These are phyloP conservation scores for Amborella trichopoda DNA, from an alignment of 164 flowering plant species.

Conservation along the genomic window DNA sequence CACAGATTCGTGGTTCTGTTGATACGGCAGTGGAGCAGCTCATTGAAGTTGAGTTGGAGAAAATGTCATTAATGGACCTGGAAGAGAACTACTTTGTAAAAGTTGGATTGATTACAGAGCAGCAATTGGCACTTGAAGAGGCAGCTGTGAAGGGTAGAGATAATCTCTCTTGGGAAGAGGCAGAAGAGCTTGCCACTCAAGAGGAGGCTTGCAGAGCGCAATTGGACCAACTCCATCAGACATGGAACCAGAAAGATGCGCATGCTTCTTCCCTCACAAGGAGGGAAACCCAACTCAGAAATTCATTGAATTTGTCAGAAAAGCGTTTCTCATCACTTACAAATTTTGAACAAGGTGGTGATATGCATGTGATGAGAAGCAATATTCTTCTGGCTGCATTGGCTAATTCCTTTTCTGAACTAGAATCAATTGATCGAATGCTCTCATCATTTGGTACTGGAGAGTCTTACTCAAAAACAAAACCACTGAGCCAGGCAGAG, in stretches of 20 bases:
- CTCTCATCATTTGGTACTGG: constrained; percentile 28
- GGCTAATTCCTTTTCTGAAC: constrained; percentile 54
- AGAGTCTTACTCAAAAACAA: constrained; percentile 16
- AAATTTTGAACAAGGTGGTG: constrained; percentile 29
- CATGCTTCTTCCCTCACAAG: constrained; percentile 46
- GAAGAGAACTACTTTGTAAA: constrained; percentile 75
- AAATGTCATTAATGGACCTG: constrained; percentile 56
- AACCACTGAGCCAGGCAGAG: constrained; percentile 23
- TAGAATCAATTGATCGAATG: constrained; percentile 54
- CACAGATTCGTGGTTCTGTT: constrained; percentile 73
- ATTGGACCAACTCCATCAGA: constrained; percentile 71
- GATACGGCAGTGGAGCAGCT: constrained; percentile 85
- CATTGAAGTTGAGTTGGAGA: constrained; percentile 66
- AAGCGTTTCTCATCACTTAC: constrained; percentile 42
- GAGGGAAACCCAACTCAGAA: constrained; percentile 50
- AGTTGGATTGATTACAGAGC: constrained; percentile 83
- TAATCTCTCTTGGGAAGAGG: constrained; percentile 97
- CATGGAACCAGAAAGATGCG: constrained; percentile 79
- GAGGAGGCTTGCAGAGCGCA: constrained; percentile 93
- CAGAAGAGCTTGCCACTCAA: constrained; percentile 94
- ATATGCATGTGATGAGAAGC: constrained; percentile 33
- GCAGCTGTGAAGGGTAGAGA: constrained; percentile 87
- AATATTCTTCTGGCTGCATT: constrained; percentile 45
- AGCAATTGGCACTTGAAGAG: constrained; percentile 89
- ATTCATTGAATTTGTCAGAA: constrained; percentile 44